Percentiles rank a stretch among this genome's conserved stretches.
Evolutionary conservation across 805 yeast genomes (phyloP).

Genomic region (Suhomyces sp.): DNA sequence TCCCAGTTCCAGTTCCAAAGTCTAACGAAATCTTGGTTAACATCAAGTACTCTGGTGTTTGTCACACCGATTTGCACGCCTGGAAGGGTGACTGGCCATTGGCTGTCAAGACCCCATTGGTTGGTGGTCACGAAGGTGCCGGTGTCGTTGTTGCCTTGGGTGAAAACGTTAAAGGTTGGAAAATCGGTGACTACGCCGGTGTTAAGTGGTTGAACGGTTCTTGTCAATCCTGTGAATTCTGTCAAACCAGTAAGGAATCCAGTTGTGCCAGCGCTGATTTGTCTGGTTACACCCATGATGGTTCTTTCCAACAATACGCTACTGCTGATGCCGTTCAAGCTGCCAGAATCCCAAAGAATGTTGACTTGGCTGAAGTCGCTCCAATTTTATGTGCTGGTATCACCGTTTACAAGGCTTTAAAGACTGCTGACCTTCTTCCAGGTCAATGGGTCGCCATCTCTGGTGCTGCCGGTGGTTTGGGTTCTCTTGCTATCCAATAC

Average conservation of each 20-base stretch:
- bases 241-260: slow-evolving; percentile 66
- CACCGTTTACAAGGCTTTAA: slow-evolving; percentile 87
- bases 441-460: slow-evolving; percentile 78
- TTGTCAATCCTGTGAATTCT: slow-evolving; percentile 74
- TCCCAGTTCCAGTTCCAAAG: slow-evolving; percentile 79
- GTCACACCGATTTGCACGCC: slow-evolving; percentile 93
- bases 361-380: slow-evolving; percentile 73
- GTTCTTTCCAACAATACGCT: slow-evolving; percentile 88
- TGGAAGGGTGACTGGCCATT: slow-evolving; percentile 95
- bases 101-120: slow-evolving; percentile 69
- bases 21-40: slow-evolving; percentile 76
- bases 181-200: slow-evolving; percentile 80
- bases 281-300: slow-evolving; percentile 86
- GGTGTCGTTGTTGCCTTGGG: slow-evolving; percentile 83
- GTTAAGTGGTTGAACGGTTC: slow-evolving; percentile 82
- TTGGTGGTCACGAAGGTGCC: slow-evolving; percentile 91
- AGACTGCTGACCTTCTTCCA: slow-evolving; percentile 67
- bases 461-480: slow-evolving; percentile 82
- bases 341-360: slow-evolving; percentile 70
- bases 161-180: slow-evolving; percentile 62
- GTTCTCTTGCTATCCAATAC: slow-evolving; percentile 71
- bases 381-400: slow-evolving; percentile 91
- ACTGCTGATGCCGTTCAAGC: slow-evolving; percentile 88
- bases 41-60: slow-evolving; percentile 86
- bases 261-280: slow-evolving; percentile 64